phyloP scores from a whole-genome alignment of 192 early-diverging fungal genomes.

The Coemansia sp. region DNA sequence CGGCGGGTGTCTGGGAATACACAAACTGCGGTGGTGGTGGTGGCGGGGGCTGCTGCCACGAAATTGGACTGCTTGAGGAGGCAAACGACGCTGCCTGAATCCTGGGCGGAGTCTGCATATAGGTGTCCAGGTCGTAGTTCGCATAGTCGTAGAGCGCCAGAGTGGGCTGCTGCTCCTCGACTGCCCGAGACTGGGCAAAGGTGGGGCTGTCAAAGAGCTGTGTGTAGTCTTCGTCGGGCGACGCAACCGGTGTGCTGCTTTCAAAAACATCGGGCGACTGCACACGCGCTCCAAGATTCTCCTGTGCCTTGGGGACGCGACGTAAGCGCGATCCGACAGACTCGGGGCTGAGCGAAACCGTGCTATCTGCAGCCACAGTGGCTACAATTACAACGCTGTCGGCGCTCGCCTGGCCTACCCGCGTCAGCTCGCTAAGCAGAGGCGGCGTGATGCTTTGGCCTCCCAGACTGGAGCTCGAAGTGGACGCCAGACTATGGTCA shows the following conservation, averaged over 20 bases:
- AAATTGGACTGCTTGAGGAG: conserved; percentile 17
- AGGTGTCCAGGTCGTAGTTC: conserved; percentile 13
- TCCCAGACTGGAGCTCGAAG: background rate
- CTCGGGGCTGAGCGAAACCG: conserved; percentile 36
- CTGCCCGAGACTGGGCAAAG: conserved; percentile 3
- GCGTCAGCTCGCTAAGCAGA: conserved; percentile 35
- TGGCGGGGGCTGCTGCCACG: conserved; percentile 10
- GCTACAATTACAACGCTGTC: conserved; percentile 42
- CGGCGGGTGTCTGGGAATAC: background rate
- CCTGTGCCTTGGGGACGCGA: conserved; percentile 35
- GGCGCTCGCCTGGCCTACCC: conserved; percentile 23
- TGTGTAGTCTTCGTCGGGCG: background rate
- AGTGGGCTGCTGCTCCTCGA: background rate
- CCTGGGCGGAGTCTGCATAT: conserved; percentile 10
- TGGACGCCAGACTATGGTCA: no score
- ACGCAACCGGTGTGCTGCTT: background rate
- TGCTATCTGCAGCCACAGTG: conserved; percentile 30
- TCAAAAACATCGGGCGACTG: no score
- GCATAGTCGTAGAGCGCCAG: conserved; percentile 10
- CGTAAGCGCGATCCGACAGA: conserved; percentile 39
- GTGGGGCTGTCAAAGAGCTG: background rate
- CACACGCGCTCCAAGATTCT: conserved; percentile 7
- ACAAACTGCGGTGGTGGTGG: background rate
- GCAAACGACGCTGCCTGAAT: conserved; percentile 10
- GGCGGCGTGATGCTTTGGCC: conserved; percentile 1